Base-by-base conservation (phyloP, 1,284 basidiomycete genomes). In the Neotropicomus parvogracilis region DNA sequence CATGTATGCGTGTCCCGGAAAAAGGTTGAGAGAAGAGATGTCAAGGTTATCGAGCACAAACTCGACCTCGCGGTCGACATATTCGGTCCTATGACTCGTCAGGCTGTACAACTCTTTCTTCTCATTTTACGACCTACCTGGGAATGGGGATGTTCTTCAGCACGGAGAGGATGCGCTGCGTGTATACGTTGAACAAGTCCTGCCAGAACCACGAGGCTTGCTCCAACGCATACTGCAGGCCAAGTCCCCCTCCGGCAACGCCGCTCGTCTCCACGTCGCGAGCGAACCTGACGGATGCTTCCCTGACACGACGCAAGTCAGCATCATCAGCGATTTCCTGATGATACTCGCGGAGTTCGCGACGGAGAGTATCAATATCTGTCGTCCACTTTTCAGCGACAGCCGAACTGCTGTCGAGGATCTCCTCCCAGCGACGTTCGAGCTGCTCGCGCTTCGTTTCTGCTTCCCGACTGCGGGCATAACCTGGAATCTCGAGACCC, bases 21-120 rank as follows among this genome's bases (percentile, higher is more conserved):
- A 73, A 26, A 86, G 64, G 38, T 75, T 74, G 60, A 85, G 71
- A 0, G 76, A 75, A 0, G 82, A 83, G 24, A 87, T 71, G 54
- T 85, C 77, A 37, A 87, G 69, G 56, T 85, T 81, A 59, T 87
- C 85, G 40, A 87, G 75, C 1, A 86, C 81, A 48, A 87, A 82
- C 54, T 87, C 84, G 39, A 78, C 71, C 29, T 84, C 78, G 0
- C 66, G 49, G 51, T 86, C 83, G 48, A 78, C 77, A 62, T 80
- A 87, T 55, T 87, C 84, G 10, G 77, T 85, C 49, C 84, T 86
- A 40, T 2, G 16, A 52, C 6, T 11, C 1, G 28, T 55, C 27
- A 56, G 44, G 6, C 20, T 28, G 29, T n/a, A 33, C 54, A n/a
- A 54, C n/a, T n/a, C 24, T 8, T 4, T 47, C n/a, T 9, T 16